Percentiles rank a stretch among this genome's conserved stretches.
Evolutionary conservation across 2,329 filamentous ascomycete genomes (phyloP).

Genomic region (Hymenoscyphus scutula): DNA sequence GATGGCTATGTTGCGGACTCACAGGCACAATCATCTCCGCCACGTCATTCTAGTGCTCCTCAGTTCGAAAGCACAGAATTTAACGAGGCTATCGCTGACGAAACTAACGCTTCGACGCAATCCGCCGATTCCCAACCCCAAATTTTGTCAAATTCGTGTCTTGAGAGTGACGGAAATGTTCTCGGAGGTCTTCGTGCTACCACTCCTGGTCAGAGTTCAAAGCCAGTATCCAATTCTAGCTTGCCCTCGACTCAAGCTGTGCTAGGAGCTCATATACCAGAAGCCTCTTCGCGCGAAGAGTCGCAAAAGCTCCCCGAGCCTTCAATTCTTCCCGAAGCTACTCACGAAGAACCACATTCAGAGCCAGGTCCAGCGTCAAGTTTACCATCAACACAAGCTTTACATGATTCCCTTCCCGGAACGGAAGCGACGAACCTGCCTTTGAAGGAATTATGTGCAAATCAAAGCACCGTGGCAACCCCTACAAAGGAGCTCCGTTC

Average conservation of each 20-base stretch:
- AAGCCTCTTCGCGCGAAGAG: background rate
- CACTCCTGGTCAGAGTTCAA: background rate
- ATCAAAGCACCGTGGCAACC: conserved; percentile 9
- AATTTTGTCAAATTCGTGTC: background rate
- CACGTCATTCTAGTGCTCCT: background rate
- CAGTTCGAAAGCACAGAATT: background rate
- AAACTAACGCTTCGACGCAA: background rate
- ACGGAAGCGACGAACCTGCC: conserved; percentile 14
- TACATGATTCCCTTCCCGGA: background rate
- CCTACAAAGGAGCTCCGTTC: background rate
- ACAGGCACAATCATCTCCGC: conserved; percentile 1
- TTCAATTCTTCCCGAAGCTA: background rate
- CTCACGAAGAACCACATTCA: background rate
- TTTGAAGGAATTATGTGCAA: conserved; percentile 21
- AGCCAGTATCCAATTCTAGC: background rate
- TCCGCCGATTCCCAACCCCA: background rate
- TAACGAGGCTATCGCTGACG: background rate
- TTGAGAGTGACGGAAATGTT: background rate
- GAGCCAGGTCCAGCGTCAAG: background rate
- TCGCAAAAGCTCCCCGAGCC: background rate
- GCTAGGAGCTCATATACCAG: background rate
- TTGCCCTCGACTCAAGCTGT: conserved; percentile 1
- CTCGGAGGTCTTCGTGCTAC: background rate
- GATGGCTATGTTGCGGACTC: conserved; percentile 31
- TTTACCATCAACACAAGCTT: background rate